Evolutionary conservation across 73 alveolate genomes (phyloP), one percentile per base, ranked within the genome.

Genomic region (Paraurostyla sp.): DNA sequence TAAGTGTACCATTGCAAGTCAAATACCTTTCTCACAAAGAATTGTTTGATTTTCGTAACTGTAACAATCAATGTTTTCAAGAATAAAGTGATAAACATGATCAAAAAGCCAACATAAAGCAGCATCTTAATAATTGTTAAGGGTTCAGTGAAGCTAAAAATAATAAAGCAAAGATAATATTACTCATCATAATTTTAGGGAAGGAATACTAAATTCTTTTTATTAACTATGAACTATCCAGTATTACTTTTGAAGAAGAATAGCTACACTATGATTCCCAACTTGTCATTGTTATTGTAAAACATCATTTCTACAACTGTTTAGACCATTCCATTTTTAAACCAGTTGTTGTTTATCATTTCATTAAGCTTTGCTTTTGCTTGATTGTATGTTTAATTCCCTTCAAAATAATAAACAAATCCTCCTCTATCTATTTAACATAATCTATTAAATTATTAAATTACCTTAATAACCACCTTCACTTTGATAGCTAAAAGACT

Each of bases 301-400:
- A 90, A 52, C 65, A 93, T 33, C 35, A 90, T 30, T 50, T 93
- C 97, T 11, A 85, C 25, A 15, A 85, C 52, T 40, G 90, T 32
- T 20, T 58, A 25, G 15, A 80, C 50, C 83, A 91, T 71, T 36
- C 76, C 29, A 11, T 49, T 27, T 20, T 46, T 58, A 41, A 82
- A 76, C 80, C 83, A 69, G n/a, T 91, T 82, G 25, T 46, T 84
- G 11, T 76, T 22, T 30, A 0, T 49, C 59, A 91, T 32, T 52
- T 85, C 43, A 16, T 80, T 25, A 29, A 36, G 59, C 36, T 51
- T 20, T 0, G 45, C 30, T 0, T 25, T 20, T 2, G 93, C 91
- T 30, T 69, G 73, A 0, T 45, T 56, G 27, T 58, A 29, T n/a
- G 92, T 59, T 18, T 48, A 23, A n/a, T 90, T 49, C 11, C 90